phyloP scores from a whole-genome alignment of 129 eudicot genomes.

The Tanacetum coccineum region DNA sequence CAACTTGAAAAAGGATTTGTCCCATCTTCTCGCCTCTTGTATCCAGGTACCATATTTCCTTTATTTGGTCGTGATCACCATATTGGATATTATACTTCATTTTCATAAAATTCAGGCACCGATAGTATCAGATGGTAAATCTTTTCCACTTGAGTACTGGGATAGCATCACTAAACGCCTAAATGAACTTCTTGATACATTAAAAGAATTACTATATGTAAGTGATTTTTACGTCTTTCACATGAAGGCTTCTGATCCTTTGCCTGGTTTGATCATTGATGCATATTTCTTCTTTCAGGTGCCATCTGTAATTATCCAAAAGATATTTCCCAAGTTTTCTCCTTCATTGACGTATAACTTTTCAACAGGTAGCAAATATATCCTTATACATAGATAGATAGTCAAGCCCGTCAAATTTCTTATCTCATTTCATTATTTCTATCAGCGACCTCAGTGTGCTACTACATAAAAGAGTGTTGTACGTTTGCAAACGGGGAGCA shows the following conservation, averaged over 20 bases:
- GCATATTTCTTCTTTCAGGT: constrained; percentile 53
- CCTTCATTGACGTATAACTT: constrained; percentile 62
- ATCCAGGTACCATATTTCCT: no score
- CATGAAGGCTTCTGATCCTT: background rate
- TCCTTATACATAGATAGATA: background rate
- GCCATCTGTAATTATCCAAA: constrained; percentile 59
- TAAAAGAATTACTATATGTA: constrained; percentile 67
- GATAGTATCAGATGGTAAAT: constrained; percentile 36
- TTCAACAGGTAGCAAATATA: constrained; percentile 59
- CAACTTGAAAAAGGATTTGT: no score
- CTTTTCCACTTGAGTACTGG: constrained; percentile 57
- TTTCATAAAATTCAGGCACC: constrained; percentile 36
- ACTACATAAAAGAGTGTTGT: constrained; percentile 66
- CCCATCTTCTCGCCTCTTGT: no score
- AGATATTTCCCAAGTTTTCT: constrained; percentile 48
- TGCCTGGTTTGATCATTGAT: constrained; percentile 23
- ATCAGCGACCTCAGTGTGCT: constrained; percentile 51
- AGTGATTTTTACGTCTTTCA: constrained; percentile 14
- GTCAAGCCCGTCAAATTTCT: background rate
- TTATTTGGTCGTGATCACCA: background rate
- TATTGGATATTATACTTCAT: background rate
- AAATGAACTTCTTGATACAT: constrained; percentile 35
- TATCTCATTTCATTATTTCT: constrained; percentile 1
- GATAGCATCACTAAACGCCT: constrained; percentile 45
- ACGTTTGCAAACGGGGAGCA: constrained; percentile 66